Conservation (phyloP, 805 yeast species). For the Kuraishia borneana region DNA sequence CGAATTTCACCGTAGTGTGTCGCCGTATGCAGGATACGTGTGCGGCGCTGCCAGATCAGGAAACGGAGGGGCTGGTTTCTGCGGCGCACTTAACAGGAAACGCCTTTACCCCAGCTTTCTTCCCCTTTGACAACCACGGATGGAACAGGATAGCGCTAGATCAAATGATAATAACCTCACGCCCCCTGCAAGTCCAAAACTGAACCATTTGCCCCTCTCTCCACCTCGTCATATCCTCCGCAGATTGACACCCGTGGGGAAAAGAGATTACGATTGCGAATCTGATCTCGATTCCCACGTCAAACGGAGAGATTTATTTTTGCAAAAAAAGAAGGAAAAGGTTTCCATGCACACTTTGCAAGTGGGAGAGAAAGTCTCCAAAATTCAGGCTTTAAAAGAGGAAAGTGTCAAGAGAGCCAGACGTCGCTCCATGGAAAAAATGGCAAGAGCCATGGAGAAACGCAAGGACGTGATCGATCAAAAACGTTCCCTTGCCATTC, state of each 20-base stretch:
- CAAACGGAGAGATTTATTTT: neutral
- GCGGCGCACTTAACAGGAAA: no score
- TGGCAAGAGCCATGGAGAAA: neutral
- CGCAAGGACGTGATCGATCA: neutral
- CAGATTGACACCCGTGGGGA: conserved; percentile 2
- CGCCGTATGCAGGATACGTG: no score
- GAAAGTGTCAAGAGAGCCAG: neutral
- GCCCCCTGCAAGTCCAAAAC: no score
- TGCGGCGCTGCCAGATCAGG: no score
- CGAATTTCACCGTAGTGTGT: no score
- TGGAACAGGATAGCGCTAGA: no score
- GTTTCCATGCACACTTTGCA: neutral
- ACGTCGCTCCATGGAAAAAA: neutral
- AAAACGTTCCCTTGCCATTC: neutral
- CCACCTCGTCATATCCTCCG: conserved; percentile 3
- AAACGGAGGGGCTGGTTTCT: no score
- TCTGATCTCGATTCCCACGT: neutral
- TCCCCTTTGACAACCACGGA: no score
- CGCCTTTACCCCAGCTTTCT: no score
- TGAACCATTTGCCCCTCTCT: conserved; percentile 1
- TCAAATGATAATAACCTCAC: no score
- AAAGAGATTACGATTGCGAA: neutral
- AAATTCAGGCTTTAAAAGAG: neutral
- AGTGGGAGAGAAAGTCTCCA: neutral
- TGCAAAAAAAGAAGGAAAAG: neutral